phyloP scores from a whole-genome alignment of 2,329 filamentous ascomycete genomes.

The Ilyonectria robusta region DNA sequence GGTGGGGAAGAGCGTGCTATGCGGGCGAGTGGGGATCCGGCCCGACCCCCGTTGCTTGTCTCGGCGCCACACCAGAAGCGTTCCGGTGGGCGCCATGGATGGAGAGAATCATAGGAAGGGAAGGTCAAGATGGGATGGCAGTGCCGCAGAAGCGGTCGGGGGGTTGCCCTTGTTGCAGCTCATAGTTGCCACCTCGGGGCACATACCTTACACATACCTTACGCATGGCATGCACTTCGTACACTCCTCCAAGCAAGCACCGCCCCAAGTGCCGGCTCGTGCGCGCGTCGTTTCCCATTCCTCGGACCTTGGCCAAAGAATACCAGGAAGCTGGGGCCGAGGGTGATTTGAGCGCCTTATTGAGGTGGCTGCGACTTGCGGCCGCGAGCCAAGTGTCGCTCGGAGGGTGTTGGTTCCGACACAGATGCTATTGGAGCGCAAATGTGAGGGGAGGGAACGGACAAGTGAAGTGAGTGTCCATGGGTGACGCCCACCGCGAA shows the following conservation, averaged over 20 bases:
- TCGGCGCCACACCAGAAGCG: constrained; percentile 44
- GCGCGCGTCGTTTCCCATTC: constrained; percentile 15
- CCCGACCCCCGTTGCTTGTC: constrained; percentile 40
- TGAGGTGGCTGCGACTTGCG: constrained; percentile 14
- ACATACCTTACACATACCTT: background rate
- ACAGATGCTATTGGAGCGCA: constrained; percentile 27
- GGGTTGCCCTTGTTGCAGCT: constrained; percentile 10
- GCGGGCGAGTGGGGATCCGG: constrained; percentile 47
- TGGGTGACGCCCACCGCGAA: background rate
- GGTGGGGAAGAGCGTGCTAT: constrained; percentile 24
- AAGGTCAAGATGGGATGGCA: constrained; percentile 18
- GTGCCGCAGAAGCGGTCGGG: constrained; percentile 10
- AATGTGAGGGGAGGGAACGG: constrained; percentile 13
- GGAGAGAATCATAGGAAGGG: background rate
- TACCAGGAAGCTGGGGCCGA: background rate
- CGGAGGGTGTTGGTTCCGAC: constrained; percentile 6
- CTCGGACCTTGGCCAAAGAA: constrained; percentile 8
- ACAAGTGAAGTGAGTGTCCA: background rate
- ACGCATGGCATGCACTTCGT: background rate
- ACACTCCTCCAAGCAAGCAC: background rate
- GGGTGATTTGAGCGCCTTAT: constrained; percentile 4
- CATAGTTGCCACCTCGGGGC: constrained; percentile 7
- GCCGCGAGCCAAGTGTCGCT: constrained; percentile 2
- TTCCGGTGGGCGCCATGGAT: constrained; percentile 40
- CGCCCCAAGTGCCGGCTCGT: constrained; percentile 20